These are phyloP conservation scores for Candida chauliodis DNA, from an alignment of 805 yeast genomes.

Conservation along the genomic window DNA sequence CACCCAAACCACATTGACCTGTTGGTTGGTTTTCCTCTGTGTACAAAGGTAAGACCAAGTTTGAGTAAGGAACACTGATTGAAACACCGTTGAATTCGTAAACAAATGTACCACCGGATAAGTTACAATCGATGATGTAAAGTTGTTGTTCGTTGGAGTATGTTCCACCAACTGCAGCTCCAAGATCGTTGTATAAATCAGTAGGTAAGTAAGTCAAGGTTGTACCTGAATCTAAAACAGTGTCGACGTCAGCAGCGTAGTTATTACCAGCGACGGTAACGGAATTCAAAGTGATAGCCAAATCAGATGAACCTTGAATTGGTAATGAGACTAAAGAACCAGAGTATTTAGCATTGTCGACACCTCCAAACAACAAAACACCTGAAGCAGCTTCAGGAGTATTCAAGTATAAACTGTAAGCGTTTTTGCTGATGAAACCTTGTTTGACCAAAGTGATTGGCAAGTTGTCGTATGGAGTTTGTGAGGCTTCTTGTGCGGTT, in stretches of 20 bases:
- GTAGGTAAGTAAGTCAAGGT: slow-evolving; percentile 37
- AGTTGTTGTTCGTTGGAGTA: slow-evolving; percentile 26
- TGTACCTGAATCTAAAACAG: slow-evolving; percentile 24
- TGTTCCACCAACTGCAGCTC: slow-evolving; percentile 10
- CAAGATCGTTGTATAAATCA: slow-evolving; percentile 15
- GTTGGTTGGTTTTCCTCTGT: slow-evolving; percentile 38
- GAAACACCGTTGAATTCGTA: slow-evolving; percentile 37
- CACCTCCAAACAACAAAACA: slow-evolving; percentile 29
- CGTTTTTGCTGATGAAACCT: slow-evolving; percentile 31
- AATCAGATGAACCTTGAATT: slow-evolving; percentile 6
- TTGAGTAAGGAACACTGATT: slow-evolving; percentile 13
- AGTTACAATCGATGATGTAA: slow-evolving; percentile 41
- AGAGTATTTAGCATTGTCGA: slow-evolving; percentile 25
- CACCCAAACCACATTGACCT: slow-evolving; percentile 18
- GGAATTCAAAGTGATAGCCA: slow-evolving; percentile 24
- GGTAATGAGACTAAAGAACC: slow-evolving; percentile 23
- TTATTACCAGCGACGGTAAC: slow-evolving; percentile 6
- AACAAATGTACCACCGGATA: slow-evolving; percentile 5
- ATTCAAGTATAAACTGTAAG: slow-evolving; percentile 36
- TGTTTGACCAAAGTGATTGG: slow-evolving; percentile 29
- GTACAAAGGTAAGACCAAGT: slow-evolving; percentile 11
- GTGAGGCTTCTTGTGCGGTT: slow-evolving; percentile 11
- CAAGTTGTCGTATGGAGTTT: slow-evolving; percentile 23
- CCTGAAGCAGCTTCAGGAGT: slow-evolving; percentile 19
- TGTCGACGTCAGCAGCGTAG: slow-evolving; percentile 8